These are phyloP conservation scores for Dendrobium chrysotoxum DNA, from an alignment of 106 monocot species.

Conservation along the genomic window DNA sequence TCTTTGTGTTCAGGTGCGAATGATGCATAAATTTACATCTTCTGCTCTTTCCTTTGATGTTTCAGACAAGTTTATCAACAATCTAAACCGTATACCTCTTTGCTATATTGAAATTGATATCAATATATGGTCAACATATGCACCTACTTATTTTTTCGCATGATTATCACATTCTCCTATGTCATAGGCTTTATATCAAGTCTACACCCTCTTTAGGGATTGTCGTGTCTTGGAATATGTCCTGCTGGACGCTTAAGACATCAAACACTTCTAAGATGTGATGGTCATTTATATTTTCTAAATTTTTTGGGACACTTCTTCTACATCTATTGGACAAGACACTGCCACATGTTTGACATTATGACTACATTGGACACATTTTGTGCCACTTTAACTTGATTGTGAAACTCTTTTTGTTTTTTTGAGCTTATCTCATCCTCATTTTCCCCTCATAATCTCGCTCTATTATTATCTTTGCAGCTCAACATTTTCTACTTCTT, in stretches of 20 bases:
- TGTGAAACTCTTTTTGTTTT: not conserved
- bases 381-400: not conserved
- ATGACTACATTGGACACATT: not conserved
- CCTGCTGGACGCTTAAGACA: not conserved
- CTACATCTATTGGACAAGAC: not conserved
- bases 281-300: not conserved
- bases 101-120: not conserved
- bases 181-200: not conserved
- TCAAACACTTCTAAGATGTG: not conserved
- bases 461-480: not conserved
- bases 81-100: not conserved
- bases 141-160: not conserved
- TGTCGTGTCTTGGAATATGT: not conserved
- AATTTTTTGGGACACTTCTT: not conserved
- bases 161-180: not conserved
- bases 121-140: not conserved
- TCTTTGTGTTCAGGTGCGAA: constrained; percentile 23
- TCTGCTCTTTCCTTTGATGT: not conserved
- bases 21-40: not conserved
- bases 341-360: not conserved
- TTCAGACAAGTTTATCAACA: not conserved
- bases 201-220: not conserved
- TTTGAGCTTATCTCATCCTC: not conserved
- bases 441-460: not conserved
- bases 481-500: no score